phyloP scores from a whole-genome alignment of 2,329 filamentous ascomycete species.

The Pseudopithomyces chartarum region DNA sequence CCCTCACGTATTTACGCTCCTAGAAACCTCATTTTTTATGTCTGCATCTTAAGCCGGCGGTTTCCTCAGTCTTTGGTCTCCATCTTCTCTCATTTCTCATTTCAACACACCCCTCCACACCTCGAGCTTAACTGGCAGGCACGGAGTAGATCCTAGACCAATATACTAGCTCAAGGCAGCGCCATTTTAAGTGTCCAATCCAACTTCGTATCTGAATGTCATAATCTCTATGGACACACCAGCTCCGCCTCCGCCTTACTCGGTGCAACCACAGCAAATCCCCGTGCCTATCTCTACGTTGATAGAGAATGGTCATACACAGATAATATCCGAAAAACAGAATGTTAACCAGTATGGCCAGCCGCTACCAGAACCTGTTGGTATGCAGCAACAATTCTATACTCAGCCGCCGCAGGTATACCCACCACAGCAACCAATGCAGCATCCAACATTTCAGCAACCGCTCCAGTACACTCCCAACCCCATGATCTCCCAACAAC shows the following conservation, averaged over 20 bases:
- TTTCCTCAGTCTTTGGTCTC: not conserved
- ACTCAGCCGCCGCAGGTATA: constrained; percentile 15
- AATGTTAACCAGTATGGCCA: constrained; percentile 22
- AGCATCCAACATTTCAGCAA: constrained; percentile 18
- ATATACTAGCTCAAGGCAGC: too few species aligned
- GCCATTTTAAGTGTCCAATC: too few species aligned
- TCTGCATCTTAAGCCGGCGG: too few species aligned
- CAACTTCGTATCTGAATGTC: too few species aligned
- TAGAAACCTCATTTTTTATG: too few species aligned
- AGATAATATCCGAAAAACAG: constrained; percentile 14
- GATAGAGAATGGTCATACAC: constrained; percentile 17
- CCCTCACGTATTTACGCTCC: not conserved
- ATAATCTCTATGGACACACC: constrained; percentile 13
- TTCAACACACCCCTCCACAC: not conserved
- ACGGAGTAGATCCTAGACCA: too few species aligned
- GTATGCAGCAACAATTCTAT: constrained; percentile 8
- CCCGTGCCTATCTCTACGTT: constrained; percentile 22
- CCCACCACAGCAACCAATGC: constrained; percentile 15
- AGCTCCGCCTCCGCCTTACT: constrained; percentile 27
- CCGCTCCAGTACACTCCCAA: constrained; percentile 26
- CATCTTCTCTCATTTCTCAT: not conserved
- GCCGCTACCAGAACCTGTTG: constrained; percentile 12
- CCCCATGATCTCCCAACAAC: constrained; percentile 33
- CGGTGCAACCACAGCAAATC: constrained; percentile 20
- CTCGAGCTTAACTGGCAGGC: too few species aligned